These are phyloP conservation scores for Penicillium capsulatum DNA, from an alignment of 2,329 filamentous ascomycete species.

Conservation along the genomic window DNA sequence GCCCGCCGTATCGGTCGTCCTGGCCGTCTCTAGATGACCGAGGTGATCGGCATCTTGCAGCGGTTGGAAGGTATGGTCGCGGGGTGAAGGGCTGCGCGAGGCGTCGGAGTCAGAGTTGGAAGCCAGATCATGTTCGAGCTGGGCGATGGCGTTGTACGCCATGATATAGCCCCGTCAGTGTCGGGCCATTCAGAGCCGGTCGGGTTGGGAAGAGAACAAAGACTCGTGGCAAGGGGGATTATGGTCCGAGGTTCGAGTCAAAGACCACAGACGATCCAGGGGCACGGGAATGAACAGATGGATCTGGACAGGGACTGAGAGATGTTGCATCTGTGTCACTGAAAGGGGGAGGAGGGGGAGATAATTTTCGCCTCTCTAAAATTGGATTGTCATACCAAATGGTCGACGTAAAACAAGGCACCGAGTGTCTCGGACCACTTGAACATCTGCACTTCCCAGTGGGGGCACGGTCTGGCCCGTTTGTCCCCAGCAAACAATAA, in stretches of 20 bases:
- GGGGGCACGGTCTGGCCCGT: no score
- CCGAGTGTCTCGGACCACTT: no score
- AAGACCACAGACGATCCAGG: constrained; percentile 1
- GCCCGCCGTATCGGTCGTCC: constrained; percentile 22
- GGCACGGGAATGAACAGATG: not conserved
- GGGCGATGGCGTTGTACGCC: constrained; percentile 44
- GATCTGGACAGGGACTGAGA: constrained; percentile 3
- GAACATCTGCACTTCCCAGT: no score
- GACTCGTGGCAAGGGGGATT: not conserved
- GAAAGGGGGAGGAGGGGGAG: no score
- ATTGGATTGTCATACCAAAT: not conserved
- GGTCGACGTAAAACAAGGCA: no score
- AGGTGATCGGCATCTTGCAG: constrained; percentile 33
- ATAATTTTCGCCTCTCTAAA: not conserved
- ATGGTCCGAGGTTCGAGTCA: not conserved
- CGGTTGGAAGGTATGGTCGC: constrained; percentile 25
- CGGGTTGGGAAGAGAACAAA: constrained; percentile 6
- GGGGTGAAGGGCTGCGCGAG: constrained; percentile 31
- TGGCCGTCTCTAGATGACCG: constrained; percentile 29
- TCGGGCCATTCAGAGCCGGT: constrained; percentile 14
- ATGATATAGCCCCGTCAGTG: constrained; percentile 24
- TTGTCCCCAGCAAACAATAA: no score
- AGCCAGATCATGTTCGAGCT: constrained; percentile 38
- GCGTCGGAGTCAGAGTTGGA: constrained; percentile 36
- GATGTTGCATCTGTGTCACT: constrained; percentile 12